Evolutionary conservation across 257 asterid genomes (phyloP).

Genomic region (Forsythia viridissima): DNA sequence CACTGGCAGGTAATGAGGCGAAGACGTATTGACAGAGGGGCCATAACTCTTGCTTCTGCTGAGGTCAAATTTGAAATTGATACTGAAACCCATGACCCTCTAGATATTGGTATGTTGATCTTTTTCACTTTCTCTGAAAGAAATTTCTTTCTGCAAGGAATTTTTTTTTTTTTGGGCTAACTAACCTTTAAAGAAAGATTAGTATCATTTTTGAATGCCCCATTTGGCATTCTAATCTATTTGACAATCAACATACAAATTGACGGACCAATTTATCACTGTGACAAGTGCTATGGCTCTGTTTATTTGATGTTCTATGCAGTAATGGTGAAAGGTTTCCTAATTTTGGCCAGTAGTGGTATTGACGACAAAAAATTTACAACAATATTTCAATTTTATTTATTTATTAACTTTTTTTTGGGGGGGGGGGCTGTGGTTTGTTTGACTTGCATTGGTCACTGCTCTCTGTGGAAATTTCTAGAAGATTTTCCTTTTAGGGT

Average conservation of each 20-base stretch:
- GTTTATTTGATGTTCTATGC: constrained; percentile 6
- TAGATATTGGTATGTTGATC: constrained; percentile 79
- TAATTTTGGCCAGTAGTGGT: neutral
- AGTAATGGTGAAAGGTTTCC: neutral
- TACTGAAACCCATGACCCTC: constrained; percentile 99
- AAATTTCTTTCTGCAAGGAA: neutral
- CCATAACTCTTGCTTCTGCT: constrained; percentile 98
- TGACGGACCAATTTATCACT: constrained; percentile 11
- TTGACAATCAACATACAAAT: neutral
- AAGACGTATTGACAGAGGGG: constrained; percentile 95
- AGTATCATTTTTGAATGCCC: neutral
- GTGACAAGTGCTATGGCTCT: constrained; percentile 5
- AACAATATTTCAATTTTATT: neutral
- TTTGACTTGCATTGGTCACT: neutral
- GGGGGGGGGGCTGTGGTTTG: neutral
- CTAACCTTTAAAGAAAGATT: constrained; percentile 12
- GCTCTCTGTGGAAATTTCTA: neutral
- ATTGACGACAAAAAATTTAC: neutral
- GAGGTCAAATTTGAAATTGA: constrained; percentile 98
- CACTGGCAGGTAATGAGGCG: constrained; percentile 89
- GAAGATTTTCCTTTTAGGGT: no score
- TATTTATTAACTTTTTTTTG: neutral
- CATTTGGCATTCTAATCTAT: constrained; percentile 4
- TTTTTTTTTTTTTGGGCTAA: neutral
- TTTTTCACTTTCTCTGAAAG: constrained; percentile 2